Evolutionary conservation across 805 yeast genomes (phyloP).

Genomic region (Lipomyces lipofer): DNA sequence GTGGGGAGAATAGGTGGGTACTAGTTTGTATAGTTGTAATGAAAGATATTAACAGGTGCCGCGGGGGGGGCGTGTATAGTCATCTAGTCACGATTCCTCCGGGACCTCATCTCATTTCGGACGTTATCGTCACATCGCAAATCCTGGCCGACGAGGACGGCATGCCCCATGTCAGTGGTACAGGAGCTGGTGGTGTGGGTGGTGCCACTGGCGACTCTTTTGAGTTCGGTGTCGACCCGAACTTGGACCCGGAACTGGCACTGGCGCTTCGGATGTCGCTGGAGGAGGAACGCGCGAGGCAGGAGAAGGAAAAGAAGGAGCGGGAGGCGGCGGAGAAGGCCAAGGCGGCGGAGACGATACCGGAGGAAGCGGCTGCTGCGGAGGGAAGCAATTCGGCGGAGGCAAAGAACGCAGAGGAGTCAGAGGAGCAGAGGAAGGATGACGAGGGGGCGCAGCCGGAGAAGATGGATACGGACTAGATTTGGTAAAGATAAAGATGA

Average conservation of each 20-base stretch:
- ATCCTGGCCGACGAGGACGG: constrained; percentile 69
- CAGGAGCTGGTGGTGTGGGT: constrained; percentile 47
- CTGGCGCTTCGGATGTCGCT: constrained; percentile 90
- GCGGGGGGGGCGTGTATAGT: constrained; percentile 43
- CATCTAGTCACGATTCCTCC: constrained; percentile 87
- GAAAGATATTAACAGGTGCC: background rate
- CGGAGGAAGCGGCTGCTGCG: constrained; percentile 23
- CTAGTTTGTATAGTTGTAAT: no score
- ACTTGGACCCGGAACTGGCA: constrained; percentile 95
- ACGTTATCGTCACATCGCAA: constrained; percentile 73
- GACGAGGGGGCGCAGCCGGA: constrained; percentile 16
- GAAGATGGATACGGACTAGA: constrained; percentile 29
- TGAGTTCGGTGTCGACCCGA: constrained; percentile 78
- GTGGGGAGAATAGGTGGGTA: constrained; percentile 54
- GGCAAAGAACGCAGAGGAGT: constrained; percentile 1
- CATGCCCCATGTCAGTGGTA: constrained; percentile 38
- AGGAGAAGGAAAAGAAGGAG: constrained; percentile 54
- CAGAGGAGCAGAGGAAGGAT: constrained; percentile 11
- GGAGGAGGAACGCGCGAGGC: constrained; percentile 93
- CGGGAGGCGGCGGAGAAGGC: constrained; percentile 18
- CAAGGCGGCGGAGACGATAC: constrained; percentile 16
- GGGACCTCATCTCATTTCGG: constrained; percentile 81
- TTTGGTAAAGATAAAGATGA: no score
- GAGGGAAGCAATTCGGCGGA: constrained; percentile 7
- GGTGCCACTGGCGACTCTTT: constrained; percentile 45